phyloP scores from a whole-genome alignment of 352 stramenopile genomes.

The Globisporangium parvum region DNA sequence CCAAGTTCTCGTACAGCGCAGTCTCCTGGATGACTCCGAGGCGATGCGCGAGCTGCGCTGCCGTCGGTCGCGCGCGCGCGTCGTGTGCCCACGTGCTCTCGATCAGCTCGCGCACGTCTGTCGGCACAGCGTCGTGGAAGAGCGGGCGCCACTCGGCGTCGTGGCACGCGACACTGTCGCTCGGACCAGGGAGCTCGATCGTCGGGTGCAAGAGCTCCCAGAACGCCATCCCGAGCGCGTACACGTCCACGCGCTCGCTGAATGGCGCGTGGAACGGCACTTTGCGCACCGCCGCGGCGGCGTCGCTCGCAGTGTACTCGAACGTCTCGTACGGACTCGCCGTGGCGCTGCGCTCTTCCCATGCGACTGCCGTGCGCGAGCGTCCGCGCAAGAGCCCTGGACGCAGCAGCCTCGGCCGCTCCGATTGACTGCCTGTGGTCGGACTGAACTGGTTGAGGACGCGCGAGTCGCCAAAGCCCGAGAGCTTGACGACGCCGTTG shows the following conservation, averaged over 20 bases:
- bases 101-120: too few relatives aligned
- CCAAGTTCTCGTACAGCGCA: constrained; percentile 12
- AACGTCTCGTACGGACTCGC: constrained; percentile 35
- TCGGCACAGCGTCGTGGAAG: constrained; percentile 22
- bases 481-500: constrained; percentile 53
- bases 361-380: constrained; percentile 1
- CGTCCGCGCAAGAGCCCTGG: background rate
- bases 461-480: constrained; percentile 62
- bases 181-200: constrained; percentile 34
- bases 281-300: constrained; percentile 28
- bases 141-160: constrained; percentile 40
- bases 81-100: constrained; percentile 36
- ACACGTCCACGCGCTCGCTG: constrained; percentile 64
- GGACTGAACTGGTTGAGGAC: constrained; percentile 20
- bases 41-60: constrained; percentile 29
- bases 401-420: background rate
- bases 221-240: constrained; percentile 66
- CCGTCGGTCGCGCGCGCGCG: constrained; percentile 30
- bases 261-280: constrained; percentile 38
- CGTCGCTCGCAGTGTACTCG: constrained; percentile 56
- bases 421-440: background rate
- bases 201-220: constrained; percentile 64
- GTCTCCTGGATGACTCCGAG: constrained; percentile 42
- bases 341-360: constrained; percentile 13
- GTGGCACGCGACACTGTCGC: constrained; percentile 34